Evolutionary conservation across 306 rosid species (phyloP).

Genomic region (Ceratonia siliqua): DNA sequence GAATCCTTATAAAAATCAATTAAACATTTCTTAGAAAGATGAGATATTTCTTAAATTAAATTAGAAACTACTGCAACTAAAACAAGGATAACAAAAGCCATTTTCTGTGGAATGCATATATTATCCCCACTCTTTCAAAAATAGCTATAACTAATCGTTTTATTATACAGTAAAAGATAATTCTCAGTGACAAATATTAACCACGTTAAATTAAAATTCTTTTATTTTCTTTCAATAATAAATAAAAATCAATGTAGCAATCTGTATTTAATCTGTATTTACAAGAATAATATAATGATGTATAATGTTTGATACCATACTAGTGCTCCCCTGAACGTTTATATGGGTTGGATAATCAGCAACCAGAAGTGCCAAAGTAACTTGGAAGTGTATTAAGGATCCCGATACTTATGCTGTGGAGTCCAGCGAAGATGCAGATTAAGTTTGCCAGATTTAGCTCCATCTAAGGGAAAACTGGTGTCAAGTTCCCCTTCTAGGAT

Average conservation of each 20-base stretch:
- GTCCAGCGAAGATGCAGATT: slow-evolving; percentile 51
- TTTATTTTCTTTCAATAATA: not conserved
- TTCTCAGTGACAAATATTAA: not conserved
- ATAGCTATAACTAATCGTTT: not conserved
- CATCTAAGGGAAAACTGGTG: slow-evolving; percentile 45
- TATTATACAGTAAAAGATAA: not conserved
- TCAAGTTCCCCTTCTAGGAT: slow-evolving; percentile 54
- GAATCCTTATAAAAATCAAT: too few species aligned
- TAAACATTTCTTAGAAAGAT: too few species aligned
- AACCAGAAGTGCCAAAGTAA: not conserved
- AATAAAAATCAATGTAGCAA: not conserved
- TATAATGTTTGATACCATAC: not conserved
- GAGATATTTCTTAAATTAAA: too few species aligned
- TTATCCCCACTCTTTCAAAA: not conserved
- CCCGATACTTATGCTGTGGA: slow-evolving; percentile 46
- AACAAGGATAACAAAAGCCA: too few species aligned
- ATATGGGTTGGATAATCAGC: not conserved
- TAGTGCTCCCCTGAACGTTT: not conserved
- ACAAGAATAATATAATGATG: slow-evolving; percentile 3
- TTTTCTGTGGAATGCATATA: too few species aligned
- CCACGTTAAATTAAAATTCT: not conserved
- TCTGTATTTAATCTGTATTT: not conserved
- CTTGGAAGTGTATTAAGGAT: slow-evolving; percentile 1
- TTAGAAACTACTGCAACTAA: too few species aligned
- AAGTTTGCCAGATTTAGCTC: slow-evolving; percentile 60